Evolutionary conservation across 2,329 filamentous ascomycete species (phyloP), one percentile per base, ranked within the genome.

Genomic region (Botrytis hyacinthi): DNA sequence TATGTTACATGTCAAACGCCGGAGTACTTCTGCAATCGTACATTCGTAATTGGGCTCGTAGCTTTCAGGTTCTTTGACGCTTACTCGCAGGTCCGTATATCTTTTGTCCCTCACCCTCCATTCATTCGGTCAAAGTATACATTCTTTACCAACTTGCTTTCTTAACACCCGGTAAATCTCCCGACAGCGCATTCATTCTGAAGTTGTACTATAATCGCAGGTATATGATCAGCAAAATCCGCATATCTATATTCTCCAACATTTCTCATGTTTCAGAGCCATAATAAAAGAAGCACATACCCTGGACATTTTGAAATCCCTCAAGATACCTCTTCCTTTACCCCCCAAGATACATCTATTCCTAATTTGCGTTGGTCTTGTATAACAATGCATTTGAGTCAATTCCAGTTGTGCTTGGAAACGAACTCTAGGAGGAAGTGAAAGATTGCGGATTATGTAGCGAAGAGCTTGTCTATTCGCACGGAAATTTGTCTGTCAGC

Each of bases 301-400:
- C 85, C 95, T 89, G 74, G 92, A 91, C 87, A 99, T 88, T 84
- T 94, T 93, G 81, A 99, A 99, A 81, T 96, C 95, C 73, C 94
- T 90, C 77, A 98, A 87, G n/a, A 99, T 87, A 91, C 94, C 94
- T 78, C 94, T 88, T 29, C 92, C 92, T 82, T 93, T 94, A n/a
- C 96, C 96, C 77, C 94, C 94, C 82, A 95, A 88, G 71, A 97
- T 91, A 85, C 96, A 99, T 78, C 96, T 87, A 84, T 98, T 98
- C 83, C 92, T 91, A 82, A 99, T 95, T 86, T 98, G 95, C 68
- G 95, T 97, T 74, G 93, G 90, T 75, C 95, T 89, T 51, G 96
- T 98, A 84, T 98, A 98, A 86, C 90, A 91, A 85, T 98, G 95
- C 95, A 98, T 98, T 84, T 97, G 92, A 5, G 92, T 90, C 77